A percentile compares a stretch with the other conserved stretches of the same genome.
These are phyloP conservation scores for Microdochium trichocladiopsis DNA, from an alignment of 2,329 filamentous ascomycete genomes.

Conservation along the genomic window DNA sequence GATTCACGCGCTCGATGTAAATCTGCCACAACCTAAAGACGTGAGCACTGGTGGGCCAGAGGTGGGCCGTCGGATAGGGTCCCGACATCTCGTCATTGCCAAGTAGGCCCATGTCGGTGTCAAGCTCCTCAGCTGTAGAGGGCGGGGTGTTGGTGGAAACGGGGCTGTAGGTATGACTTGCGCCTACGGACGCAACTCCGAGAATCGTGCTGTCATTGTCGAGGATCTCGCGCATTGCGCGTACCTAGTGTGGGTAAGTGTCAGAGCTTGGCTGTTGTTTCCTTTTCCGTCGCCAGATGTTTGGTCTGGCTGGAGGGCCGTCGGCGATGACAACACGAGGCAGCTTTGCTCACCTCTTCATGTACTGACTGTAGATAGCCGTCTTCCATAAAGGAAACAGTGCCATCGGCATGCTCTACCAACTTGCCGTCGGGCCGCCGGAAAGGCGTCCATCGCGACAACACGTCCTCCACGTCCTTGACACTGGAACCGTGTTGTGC, in stretches of 20 bases:
- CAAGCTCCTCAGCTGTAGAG: background rate
- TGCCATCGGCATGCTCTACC: background rate
- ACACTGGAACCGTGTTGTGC: background rate
- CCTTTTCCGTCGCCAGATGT: no score
- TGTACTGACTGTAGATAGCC: background rate
- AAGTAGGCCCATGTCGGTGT: background rate
- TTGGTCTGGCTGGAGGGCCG: background rate
- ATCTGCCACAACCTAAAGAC: conserved; percentile 48
- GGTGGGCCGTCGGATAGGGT: conserved; percentile 24
- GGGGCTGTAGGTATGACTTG: conserved; percentile 42
- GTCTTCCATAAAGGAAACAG: background rate
- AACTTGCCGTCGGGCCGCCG: background rate
- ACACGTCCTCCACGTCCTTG: background rate
- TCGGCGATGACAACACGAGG: background rate
- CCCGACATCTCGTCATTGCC: conserved; percentile 34
- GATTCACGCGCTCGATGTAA: conserved; percentile 48
- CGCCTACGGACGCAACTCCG: conserved; percentile 32
- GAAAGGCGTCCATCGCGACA: background rate
- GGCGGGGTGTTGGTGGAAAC: background rate
- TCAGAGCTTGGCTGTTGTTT: background rate
- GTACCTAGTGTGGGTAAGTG: conserved; percentile 32
- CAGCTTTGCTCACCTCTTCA: background rate
- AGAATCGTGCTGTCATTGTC: conserved; percentile 38
- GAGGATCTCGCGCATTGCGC: conserved; percentile 52
- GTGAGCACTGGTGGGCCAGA: conserved; percentile 11